These are phyloP conservation scores for Candida krabiensis DNA, from an alignment of 805 yeast species.

Conservation along the genomic window DNA sequence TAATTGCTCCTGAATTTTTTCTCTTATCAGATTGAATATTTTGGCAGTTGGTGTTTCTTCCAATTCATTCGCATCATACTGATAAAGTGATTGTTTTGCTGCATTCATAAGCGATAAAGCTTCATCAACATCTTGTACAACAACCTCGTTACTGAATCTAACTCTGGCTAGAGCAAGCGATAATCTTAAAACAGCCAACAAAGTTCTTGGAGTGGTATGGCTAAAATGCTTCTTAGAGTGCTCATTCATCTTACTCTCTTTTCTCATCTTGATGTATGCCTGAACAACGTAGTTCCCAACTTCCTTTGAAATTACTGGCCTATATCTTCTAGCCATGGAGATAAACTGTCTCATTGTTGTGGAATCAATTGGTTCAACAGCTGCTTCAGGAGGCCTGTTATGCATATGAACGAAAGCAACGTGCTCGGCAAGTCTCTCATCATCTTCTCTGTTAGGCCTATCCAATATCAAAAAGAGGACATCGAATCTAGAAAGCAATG, in stretches of 20 bases:
- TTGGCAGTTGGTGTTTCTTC: conserved; percentile 71
- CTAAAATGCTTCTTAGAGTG: conserved; percentile 77
- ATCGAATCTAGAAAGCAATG: conserved; percentile 92
- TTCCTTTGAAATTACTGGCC: conserved; percentile 81
- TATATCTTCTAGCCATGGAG: conserved; percentile 75
- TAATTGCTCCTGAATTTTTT: conserved; percentile 30
- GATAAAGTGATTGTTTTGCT: conserved; percentile 78
- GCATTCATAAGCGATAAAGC: conserved; percentile 85
- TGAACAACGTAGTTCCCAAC: conserved; percentile 87
- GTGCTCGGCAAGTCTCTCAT: conserved; percentile 86
- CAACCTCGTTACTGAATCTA: conserved; percentile 73
- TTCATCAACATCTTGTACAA: conserved; percentile 86
- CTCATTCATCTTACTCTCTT: conserved; percentile 80
- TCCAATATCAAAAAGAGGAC: conserved; percentile 84
- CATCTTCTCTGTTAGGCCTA: conserved; percentile 74
- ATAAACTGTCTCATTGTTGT: conserved; percentile 82
- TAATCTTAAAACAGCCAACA: conserved; percentile 86
- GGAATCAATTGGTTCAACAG: conserved; percentile 74
- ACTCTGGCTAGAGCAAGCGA: conserved; percentile 93
- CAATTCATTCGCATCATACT: conserved; percentile 46
- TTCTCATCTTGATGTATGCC: conserved; percentile 87
- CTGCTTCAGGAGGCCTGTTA: conserved; percentile 78
- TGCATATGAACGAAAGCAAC: conserved; percentile 96
- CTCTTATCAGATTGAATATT: conserved; percentile 69
- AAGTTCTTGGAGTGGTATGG: conserved; percentile 94